Conservation (phyloP, 345 rosid species). For the Salix caprea region DNA sequence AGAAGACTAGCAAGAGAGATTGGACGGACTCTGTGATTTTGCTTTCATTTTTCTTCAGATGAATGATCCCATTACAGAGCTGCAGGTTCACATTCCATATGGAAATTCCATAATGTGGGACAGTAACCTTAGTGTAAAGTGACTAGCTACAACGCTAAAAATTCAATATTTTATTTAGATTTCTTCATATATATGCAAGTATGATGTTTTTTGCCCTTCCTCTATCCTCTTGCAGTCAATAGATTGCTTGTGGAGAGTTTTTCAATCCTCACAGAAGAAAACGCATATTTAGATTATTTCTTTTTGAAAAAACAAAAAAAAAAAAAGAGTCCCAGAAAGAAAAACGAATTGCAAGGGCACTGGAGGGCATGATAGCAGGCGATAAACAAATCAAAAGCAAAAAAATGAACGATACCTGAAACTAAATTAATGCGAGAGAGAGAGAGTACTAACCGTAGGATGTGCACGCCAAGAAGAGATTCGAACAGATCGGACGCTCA, state of each 20-base stretch:
- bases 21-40: neutral
- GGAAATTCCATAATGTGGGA: neutral
- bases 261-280: neutral
- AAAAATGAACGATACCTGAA: neutral
- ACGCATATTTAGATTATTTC: neutral
- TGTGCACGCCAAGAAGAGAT: constrained; percentile 29
- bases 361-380: too few relatives aligned
- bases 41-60: neutral
- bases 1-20: neutral
- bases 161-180: neutral
- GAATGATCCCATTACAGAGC: neutral
- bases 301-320: too few relatives aligned
- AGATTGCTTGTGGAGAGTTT: neutral
- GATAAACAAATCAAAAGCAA: neutral
- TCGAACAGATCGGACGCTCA: neutral
- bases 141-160: neutral
- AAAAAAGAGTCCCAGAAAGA: too few relatives aligned
- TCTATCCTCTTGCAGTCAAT: neutral
- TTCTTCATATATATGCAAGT: neutral
- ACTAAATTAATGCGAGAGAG: neutral
- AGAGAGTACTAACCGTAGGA: constrained; percentile 9
- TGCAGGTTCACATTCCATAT: neutral
- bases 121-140: neutral
- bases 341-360: too few relatives aligned
- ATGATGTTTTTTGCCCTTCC: neutral